These are phyloP conservation scores for Sporothrix pallida DNA, from an alignment of 2,329 filamentous ascomycete genomes.

Conservation along the genomic window DNA sequence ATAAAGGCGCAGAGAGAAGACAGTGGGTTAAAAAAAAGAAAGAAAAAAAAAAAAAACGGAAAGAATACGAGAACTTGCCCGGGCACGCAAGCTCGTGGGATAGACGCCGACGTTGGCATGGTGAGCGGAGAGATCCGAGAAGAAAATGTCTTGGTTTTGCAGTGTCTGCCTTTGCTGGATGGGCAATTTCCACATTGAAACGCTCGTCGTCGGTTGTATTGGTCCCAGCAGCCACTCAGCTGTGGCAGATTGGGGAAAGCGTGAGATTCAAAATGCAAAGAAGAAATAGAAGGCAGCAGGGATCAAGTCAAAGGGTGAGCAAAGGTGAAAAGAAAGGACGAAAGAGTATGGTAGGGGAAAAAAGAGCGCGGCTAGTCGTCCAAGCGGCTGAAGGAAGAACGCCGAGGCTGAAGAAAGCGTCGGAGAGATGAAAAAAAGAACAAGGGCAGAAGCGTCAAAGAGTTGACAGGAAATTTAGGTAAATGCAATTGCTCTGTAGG, in stretches of 20 bases:
- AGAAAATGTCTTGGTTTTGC: not conserved
- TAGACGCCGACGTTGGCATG: not conserved
- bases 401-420: conserved; percentile 23
- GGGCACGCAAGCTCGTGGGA: not conserved
- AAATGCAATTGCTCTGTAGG: not conserved
- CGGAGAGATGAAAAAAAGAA: not conserved
- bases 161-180: conserved; percentile 10
- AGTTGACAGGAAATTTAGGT: not conserved
- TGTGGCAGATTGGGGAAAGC: not conserved
- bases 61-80: not conserved
- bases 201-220: not conserved
- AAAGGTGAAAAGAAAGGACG: not conserved
- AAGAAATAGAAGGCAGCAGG: not conserved
- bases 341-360: not conserved
- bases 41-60: not conserved
- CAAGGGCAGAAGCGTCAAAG: not conserved
- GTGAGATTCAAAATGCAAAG: not conserved
- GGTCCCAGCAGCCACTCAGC: not conserved
- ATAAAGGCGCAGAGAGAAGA: not conserved
- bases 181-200: not conserved
- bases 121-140: not conserved
- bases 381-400: conserved; percentile 28
- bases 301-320: not conserved
- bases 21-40: not conserved
- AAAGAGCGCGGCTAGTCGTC: conserved; percentile 8